Percentiles rank a stretch among this genome's conserved stretches.
Evolutionary conservation across 2,329 filamentous ascomycete genomes (phyloP).

Genomic region (Falciphora oryzae): DNA sequence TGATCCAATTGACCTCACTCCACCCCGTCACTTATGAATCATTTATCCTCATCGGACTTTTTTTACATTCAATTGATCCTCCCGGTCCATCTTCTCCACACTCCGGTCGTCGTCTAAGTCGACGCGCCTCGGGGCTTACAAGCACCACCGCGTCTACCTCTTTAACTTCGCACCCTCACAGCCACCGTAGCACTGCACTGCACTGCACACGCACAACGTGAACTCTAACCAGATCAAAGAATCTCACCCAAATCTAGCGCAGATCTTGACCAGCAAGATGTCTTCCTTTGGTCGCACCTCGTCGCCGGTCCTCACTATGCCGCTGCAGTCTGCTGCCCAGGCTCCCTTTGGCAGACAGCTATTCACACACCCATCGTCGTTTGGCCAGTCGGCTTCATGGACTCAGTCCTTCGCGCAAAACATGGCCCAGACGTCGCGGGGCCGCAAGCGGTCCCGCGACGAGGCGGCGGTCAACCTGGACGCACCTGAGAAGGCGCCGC

Average conservation of each 20-base stretch:
- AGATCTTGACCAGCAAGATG: slow-evolving; percentile 29
- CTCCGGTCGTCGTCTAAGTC: background rate
- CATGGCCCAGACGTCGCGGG: slow-evolving; percentile 36
- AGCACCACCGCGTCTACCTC: background rate
- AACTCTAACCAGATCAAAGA: slow-evolving; percentile 19
- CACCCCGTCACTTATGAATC: background rate
- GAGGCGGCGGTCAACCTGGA: slow-evolving; percentile 65
- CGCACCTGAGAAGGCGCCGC: slow-evolving; percentile 45
- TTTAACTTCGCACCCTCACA: background rate
- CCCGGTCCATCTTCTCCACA: background rate
- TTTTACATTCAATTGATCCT: background rate
- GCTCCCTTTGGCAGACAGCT: slow-evolving; percentile 33
- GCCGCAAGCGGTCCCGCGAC: slow-evolving; percentile 71
- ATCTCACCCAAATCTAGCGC: slow-evolving; percentile 23
- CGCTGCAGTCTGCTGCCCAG: slow-evolving; percentile 36
- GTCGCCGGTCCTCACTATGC: slow-evolving; percentile 43
- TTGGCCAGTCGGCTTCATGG: slow-evolving; percentile 29
- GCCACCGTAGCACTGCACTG: slow-evolving; percentile 11
- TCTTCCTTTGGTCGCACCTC: slow-evolving; percentile 38
- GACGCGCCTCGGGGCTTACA: background rate
- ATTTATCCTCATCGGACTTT: background rate
- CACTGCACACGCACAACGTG: slow-evolving; percentile 15
- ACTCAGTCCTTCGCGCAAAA: slow-evolving; percentile 22
- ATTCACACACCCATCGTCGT: slow-evolving; percentile 33
- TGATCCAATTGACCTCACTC: background rate